Evolutionary conservation across 371 early-diverging fungal genomes (phyloP).

Genomic region (Saksenaea oblongispora): DNA sequence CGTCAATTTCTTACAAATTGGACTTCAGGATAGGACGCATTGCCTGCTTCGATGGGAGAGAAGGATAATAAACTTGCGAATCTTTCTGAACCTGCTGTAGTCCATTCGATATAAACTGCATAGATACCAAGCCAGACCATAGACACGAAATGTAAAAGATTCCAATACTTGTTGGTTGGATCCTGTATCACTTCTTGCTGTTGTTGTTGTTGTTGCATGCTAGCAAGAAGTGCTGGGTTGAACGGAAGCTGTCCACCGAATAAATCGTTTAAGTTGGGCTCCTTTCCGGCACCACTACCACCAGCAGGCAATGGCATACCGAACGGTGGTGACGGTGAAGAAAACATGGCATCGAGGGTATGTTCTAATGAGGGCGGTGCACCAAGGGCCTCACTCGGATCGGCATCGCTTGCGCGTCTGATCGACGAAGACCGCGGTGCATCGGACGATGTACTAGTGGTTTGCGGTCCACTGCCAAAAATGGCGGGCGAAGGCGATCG

Average conservation of each 20-base stretch:
- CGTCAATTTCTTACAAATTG: conserved; percentile 29
- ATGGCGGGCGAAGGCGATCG: conserved; percentile 22
- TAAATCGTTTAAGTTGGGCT: conserved; percentile 18
- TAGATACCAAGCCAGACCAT: conserved; percentile 50
- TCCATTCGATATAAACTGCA: conserved; percentile 53
- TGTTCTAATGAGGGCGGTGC: conserved; percentile 33
- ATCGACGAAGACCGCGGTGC: neutral
- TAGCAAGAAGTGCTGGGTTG: conserved; percentile 26
- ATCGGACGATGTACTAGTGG: neutral
- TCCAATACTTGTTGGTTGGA: conserved; percentile 50
- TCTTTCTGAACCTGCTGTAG: conserved; percentile 32
- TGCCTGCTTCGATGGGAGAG: neutral
- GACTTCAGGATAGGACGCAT: conserved; percentile 17
- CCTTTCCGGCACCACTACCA: neutral
- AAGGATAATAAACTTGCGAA: conserved; percentile 34
- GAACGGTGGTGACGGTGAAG: neutral
- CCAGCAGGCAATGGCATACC: conserved; percentile 13
- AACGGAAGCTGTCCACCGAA: conserved; percentile 26
- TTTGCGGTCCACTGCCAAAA: conserved; percentile 4
- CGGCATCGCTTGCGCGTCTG: conserved; percentile 26
- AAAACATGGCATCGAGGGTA: conserved; percentile 14
- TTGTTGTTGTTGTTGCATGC: conserved; percentile 34
- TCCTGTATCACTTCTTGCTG: conserved; percentile 26
- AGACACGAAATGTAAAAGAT: conserved; percentile 48
- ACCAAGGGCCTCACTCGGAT: conserved; percentile 47